phyloP scores from a whole-genome alignment of 2,329 filamentous ascomycete species.

The Tolypocladium tropicale region DNA sequence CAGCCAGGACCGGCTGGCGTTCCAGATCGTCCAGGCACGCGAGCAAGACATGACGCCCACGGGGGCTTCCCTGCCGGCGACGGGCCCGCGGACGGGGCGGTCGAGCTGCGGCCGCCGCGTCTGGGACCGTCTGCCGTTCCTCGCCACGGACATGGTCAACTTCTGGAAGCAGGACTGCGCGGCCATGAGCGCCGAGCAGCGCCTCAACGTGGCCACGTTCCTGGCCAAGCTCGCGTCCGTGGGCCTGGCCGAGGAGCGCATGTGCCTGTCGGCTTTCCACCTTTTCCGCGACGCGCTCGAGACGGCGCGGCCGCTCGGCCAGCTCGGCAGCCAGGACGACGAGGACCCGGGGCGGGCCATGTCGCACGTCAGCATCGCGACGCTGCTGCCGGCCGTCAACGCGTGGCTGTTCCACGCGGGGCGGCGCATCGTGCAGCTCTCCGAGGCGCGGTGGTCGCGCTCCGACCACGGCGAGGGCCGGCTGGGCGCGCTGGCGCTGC shows the following conservation, averaged over 20 bases:
- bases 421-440: not conserved
- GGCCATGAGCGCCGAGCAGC: not conserved
- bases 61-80: not conserved
- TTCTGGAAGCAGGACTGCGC: not conserved
- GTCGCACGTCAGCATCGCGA: not conserved
- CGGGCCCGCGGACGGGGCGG: not conserved
- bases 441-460: not conserved
- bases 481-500: not conserved
- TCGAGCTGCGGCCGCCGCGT: not conserved
- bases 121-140: not conserved
- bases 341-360: not conserved
- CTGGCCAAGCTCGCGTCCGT: not conserved
- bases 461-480: not conserved
- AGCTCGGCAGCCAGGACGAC: not conserved
- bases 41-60: not conserved
- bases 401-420: not conserved
- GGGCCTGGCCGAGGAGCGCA: not conserved
- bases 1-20: not conserved
- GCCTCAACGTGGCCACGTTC: not conserved
- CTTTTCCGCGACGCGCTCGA: not conserved
- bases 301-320: not conserved
- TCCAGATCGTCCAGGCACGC: not conserved
- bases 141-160: not conserved
- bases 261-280: not conserved
- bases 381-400: not conserved